Percentiles rank a stretch among this genome's conserved stretches.
Evolutionary conservation across 164 flowering plant species (phyloP).

Genomic region (Vitis cinerea): DNA sequence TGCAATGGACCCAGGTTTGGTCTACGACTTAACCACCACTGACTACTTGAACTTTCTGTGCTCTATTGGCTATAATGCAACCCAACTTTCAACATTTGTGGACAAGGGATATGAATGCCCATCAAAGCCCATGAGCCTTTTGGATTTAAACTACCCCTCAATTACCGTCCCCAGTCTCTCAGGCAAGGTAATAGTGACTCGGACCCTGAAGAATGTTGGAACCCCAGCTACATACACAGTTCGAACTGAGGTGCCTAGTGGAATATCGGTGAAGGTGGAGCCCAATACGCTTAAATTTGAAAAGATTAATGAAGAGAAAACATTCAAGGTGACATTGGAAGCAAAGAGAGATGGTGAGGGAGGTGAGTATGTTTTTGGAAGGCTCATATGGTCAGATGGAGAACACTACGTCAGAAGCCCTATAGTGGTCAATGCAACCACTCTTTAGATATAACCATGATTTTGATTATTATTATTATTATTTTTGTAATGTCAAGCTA

Average conservation of each 20-base stretch:
- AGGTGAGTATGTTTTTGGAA: constrained; percentile 9
- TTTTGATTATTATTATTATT: too few relatives aligned
- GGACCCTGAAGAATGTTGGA: too few relatives aligned
- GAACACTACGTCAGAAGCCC: constrained; percentile 30
- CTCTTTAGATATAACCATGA: too few relatives aligned
- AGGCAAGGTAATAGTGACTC: too few relatives aligned
- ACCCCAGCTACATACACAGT: too few relatives aligned
- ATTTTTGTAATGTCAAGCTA: too few relatives aligned
- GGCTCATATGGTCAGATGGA: constrained; percentile 31
- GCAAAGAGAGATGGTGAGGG: background rate
- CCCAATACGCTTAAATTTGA: constrained; percentile 29
- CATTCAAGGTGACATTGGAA: constrained; percentile 21
- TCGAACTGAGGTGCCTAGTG: too few relatives aligned
- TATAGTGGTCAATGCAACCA: constrained; percentile 11
- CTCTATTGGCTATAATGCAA: too few relatives aligned
- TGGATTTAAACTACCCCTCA: background rate
- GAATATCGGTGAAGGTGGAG: background rate
- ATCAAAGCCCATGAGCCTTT: background rate
- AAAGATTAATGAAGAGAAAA: constrained; percentile 33
- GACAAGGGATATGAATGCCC: background rate
- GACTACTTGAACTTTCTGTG: too few relatives aligned
- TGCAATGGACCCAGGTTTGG: background rate
- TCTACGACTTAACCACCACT: too few relatives aligned
- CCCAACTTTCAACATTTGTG: too few relatives aligned
- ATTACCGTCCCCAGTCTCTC: background rate